phyloP scores from a whole-genome alignment of 345 rosid species.

The Citrus reticulata region DNA sequence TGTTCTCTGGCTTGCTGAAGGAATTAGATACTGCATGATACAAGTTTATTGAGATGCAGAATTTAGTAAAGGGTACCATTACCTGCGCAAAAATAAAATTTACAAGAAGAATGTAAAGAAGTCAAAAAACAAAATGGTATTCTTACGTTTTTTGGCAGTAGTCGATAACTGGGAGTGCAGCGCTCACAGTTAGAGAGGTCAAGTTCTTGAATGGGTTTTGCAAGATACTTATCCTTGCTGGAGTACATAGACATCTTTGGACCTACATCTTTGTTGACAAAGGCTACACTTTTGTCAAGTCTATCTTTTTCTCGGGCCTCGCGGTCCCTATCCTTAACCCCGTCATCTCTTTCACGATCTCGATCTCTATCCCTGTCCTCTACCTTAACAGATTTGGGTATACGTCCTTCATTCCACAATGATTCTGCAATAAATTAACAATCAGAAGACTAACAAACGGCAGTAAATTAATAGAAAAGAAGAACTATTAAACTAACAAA shows the following conservation, averaged over 20 bases:
- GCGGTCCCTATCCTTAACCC: conserved; percentile 62
- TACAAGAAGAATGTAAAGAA: conserved; percentile 1
- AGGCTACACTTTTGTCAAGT: conserved; percentile 52
- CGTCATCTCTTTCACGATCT: conserved; percentile 56
- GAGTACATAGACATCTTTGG: conserved; percentile 50
- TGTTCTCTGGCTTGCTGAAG: conserved; percentile 78
- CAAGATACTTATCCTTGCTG: conserved; percentile 71
- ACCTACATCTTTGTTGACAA: conserved; percentile 47
- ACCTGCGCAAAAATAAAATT: neutral
- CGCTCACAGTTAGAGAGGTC: conserved; percentile 94
- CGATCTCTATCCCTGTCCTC: conserved; percentile 74
- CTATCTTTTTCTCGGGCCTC: conserved; percentile 74
- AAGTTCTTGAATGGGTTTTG: conserved; percentile 89
- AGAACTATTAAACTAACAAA: neutral
- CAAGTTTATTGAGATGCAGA: conserved; percentile 15
- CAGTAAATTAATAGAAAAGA: conserved; percentile 6
- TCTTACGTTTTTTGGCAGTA: conserved; percentile 84
- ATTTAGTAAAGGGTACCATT: conserved; percentile 13
- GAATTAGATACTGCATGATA: conserved; percentile 75
- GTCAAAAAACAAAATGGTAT: neutral
- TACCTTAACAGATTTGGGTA: conserved; percentile 59
- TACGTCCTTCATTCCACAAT: conserved; percentile 64
- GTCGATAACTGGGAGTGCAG: conserved; percentile 97
- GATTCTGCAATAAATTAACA: conserved; percentile 40
- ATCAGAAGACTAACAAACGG: neutral